These are phyloP conservation scores for Ogataea philodendri DNA, from an alignment of 805 yeast genomes.

Conservation along the genomic window DNA sequence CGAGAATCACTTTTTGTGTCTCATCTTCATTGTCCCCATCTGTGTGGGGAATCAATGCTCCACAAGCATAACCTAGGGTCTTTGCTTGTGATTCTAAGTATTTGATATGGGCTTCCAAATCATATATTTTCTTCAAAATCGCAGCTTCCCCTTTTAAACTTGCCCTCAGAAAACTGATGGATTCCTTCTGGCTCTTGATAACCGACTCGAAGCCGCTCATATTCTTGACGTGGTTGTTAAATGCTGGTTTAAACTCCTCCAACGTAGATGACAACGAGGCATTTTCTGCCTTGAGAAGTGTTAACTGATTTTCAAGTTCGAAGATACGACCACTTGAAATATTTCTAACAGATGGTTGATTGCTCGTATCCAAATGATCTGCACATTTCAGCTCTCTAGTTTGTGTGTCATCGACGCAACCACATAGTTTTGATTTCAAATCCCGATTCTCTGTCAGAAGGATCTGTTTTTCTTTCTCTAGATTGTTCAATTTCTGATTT, in stretches of 20 bases:
- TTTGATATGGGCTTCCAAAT: constrained; percentile 47
- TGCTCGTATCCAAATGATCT: too few species aligned
- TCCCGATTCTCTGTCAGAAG: not conserved
- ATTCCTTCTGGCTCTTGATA: constrained; percentile 50
- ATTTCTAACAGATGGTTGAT: too few species aligned
- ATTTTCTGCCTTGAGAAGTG: constrained; percentile 48
- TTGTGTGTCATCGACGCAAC: too few species aligned
- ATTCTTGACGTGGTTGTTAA: constrained; percentile 50
- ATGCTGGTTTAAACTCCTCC: constrained; percentile 47
- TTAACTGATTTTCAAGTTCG: constrained; percentile 34
- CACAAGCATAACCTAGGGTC: too few species aligned
- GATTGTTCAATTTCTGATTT: constrained; percentile 46
- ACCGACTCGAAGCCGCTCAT: constrained; percentile 52
- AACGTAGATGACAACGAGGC: constrained; percentile 39
- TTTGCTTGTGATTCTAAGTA: constrained; percentile 34
- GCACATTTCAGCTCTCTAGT: too few species aligned
- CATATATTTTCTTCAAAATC: constrained; percentile 45
- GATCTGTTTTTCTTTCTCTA: constrained; percentile 40
- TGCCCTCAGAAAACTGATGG: constrained; percentile 40
- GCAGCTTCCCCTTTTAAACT: constrained; percentile 44
- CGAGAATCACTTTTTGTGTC: too few species aligned
- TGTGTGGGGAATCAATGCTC: too few species aligned
- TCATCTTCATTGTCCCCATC: too few species aligned
- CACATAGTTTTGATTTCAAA: not conserved
- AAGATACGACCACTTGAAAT: too few species aligned